Base-by-base conservation (phyloP, 108 stramenopile genomes). In the Cylindrotheca fusiformis region DNA sequence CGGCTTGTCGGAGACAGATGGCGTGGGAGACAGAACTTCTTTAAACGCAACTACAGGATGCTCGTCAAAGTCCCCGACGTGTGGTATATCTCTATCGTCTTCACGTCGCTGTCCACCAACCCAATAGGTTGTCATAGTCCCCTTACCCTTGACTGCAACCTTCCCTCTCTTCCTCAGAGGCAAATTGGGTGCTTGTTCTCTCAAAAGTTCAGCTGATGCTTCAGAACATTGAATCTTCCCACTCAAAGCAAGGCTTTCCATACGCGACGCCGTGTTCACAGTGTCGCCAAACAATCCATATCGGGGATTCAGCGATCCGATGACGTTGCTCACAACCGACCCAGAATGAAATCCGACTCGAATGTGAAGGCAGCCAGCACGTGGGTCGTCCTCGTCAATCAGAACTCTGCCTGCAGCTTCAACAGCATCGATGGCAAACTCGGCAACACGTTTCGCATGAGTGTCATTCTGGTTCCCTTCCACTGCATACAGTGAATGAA, bases 261-360 rank as follows among this genome's bases (percentile, higher is more conserved):
- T 81, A 23, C 83, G 50, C 0, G 71, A 49, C 2, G 83, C 52
- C 6, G 75, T 70, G 49, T 81, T 84, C 1, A 84, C 83, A 12
- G 83, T 74, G 48, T 82, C 81, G 21, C 81, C 81, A 69, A 82
- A 82, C 25, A 82, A 29, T 32, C 81, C 70, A 52, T 74, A 83
- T 4, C 65, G 58, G 2, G 71, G 76, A 60, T 69, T 78, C 10
- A 69, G 52, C 6, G 66, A 50, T 3, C 82, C 82, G 1, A 84
- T 76, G 0, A 84, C 79, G 44, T 64, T 62, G 1, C 72, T 74
- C 2, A 84, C 76, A 32, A 78, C 51, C 4, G 79, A 74, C 27
- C 83, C 83, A 23, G 63, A 65, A 20, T 81, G 77, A 10, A 84
- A 56, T 0, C 83, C 83, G 27, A 76, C 75, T 26, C 80, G 74